Conservation (phyloP, 192 early-diverging fungal genomes). For the Backusella mclennaniae region DNA sequence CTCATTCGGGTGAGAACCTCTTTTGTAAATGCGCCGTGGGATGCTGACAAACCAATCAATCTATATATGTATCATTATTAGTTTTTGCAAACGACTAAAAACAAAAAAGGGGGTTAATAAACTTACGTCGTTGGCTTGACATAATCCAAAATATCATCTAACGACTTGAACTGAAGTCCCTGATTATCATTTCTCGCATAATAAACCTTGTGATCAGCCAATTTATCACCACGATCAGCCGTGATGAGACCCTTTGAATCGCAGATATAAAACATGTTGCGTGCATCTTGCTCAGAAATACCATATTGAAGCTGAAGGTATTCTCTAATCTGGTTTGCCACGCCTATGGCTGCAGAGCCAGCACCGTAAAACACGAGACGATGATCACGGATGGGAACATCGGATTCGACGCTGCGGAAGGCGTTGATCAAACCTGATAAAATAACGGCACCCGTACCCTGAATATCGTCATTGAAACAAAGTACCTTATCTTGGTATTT, state of each 20-base stretch:
- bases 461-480: slow-evolving; percentile 96
- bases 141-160: slow-evolving; percentile 78
- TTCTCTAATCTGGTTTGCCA: slow-evolving; percentile 86
- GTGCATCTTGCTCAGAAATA: slow-evolving; percentile 72
- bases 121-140: slow-evolving; percentile 77
- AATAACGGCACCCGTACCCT: slow-evolving; percentile 93
- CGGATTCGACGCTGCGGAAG: slow-evolving; percentile 60
- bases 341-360: slow-evolving; percentile 93
- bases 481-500: slow-evolving; percentile 74
- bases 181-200: slow-evolving; percentile 88
- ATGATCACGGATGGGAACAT: slow-evolving; percentile 70
- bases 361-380: slow-evolving; percentile 93
- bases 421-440: slow-evolving; percentile 92
- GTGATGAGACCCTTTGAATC: slow-evolving; percentile 94
- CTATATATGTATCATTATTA: not conserved
- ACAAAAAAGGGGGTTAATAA: not conserved
- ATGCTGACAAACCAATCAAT: slow-evolving; percentile 85
- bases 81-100: not conserved
- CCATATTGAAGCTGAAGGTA: slow-evolving; percentile 76
- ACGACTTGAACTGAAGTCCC: slow-evolving; percentile 68
- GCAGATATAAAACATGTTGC: slow-evolving; percentile 76
- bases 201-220: slow-evolving; percentile 80
- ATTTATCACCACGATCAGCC: slow-evolving; percentile 78
- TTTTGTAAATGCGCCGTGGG: slow-evolving; percentile 74
- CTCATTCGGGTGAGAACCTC: slow-evolving; percentile 73